A percentile compares a stretch with the other conserved stretches of the same genome.
These are phyloP conservation scores for Astrephomene gubernaculifera DNA, from an alignment of 139 green algal genomes.

Conservation along the genomic window DNA sequence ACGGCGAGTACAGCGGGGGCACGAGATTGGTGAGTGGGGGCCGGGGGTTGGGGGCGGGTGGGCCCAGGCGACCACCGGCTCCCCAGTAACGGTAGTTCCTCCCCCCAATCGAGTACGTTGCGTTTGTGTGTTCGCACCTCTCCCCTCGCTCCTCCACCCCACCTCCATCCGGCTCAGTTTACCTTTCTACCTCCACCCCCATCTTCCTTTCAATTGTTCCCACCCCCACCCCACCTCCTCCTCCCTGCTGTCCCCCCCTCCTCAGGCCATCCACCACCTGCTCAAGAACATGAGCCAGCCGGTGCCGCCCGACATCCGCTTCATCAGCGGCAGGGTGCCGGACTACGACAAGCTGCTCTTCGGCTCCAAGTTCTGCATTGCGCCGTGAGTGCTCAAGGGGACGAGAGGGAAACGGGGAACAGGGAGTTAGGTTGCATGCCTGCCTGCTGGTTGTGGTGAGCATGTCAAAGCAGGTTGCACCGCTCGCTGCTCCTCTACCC, in stretches of 20 bases:
- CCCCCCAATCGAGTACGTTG: too few species aligned
- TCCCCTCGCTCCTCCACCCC: too few species aligned
- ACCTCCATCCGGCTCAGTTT: too few species aligned
- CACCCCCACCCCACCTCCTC: not conserved
- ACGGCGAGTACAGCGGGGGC: constrained; percentile 46
- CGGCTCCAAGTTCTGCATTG: constrained; percentile 56
- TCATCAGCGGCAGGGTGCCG: not conserved
- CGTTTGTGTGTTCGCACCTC: too few species aligned
- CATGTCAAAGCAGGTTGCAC: too few species aligned
- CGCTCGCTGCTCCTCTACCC: too few species aligned
- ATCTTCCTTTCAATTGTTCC: not conserved
- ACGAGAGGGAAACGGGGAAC: too few species aligned
- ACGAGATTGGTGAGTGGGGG: constrained; percentile 25
- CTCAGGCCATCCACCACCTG: not conserved
- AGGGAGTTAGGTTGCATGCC: too few species aligned
- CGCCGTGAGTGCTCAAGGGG: constrained; percentile 49
- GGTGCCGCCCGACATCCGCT: not conserved
- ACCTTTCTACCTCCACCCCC: not conserved
- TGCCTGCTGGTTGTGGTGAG: too few species aligned
- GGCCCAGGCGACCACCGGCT: too few species aligned
- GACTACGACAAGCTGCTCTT: not conserved
- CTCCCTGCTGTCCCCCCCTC: not conserved
- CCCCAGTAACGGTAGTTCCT: too few species aligned
- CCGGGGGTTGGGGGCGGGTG: too few species aligned
- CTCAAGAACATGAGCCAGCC: not conserved